Base-by-base conservation (phyloP, 2,329 filamentous ascomycete genomes). In the Phialocephala sp. region DNA sequence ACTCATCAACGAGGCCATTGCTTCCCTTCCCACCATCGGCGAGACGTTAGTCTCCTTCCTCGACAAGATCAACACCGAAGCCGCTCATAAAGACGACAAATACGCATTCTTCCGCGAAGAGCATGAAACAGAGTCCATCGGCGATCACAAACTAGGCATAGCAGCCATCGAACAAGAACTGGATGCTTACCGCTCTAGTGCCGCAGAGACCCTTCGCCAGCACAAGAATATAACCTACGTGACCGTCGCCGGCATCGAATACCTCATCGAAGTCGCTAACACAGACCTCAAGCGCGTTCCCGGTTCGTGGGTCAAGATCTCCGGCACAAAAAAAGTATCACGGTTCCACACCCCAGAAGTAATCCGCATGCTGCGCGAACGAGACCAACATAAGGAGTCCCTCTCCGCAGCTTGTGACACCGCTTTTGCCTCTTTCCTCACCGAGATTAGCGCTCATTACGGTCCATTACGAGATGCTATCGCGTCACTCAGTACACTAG, bases 271-370 rank as follows among this genome's bases (percentile, higher is more conserved):
- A 79, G 91, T 99, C 6, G 85, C 91, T 71, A 97, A 97, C 77
- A 78, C 85, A 0, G 87, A 92, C 62, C 84, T 97, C 66, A 95
- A 93, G 76, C 88, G 90, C 64, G 93, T 99, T 0, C 95, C 95
- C 0, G 94, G 95, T 4, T 96, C 92, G 0, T 99, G 95, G 95
- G 84, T 87, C 69, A 98, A 99, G 79, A 92, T 98, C 73, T 96
- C 91, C 64, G 94, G 94, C 59, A 99, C 95, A 8, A 98, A 98
- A 78, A 93, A 92, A 73, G 81, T 94, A 5, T 94, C 93, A 0
- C 89, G 95, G 65, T 99, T 98, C 78, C 95, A 99, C 79, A 95
- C 95, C 0, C 95, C 95, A 4, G 91, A 97, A 72, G 92, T 97
- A 27, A 85, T 97, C 58, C 87, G 88, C 67, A 84, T 97, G 72